Evolutionary conservation across 1,284 basidiomycete genomes (phyloP).

Genomic region (Tetrapyrgos nigripes): DNA sequence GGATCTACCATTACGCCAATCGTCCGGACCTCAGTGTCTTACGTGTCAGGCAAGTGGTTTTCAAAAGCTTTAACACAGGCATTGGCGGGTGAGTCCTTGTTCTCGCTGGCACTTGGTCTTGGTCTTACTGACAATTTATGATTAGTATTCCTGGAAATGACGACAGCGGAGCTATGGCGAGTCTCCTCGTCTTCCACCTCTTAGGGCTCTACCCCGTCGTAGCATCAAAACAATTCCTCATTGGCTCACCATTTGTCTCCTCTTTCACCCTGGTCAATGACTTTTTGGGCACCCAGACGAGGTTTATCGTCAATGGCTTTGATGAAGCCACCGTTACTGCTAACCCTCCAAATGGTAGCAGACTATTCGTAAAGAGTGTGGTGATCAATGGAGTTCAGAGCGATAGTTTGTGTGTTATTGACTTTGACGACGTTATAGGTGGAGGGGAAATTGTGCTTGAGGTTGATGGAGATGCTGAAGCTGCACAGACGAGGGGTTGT

Average conservation of each 20-base stretch:
- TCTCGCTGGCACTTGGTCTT: neutral
- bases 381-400: constrained; percentile 44
- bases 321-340: constrained; percentile 40
- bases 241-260: constrained; percentile 55
- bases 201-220: constrained; percentile 62
- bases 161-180: constrained; percentile 60
- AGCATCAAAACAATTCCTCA: constrained; percentile 49
- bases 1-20: constrained; percentile 53
- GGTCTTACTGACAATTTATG: neutral
- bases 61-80: constrained; percentile 51
- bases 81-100: constrained; percentile 43
- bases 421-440: constrained; percentile 47
- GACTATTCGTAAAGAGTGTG: constrained; percentile 49
- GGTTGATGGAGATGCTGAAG: constrained; percentile 42
- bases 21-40: constrained; percentile 54
- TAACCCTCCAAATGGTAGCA: constrained; percentile 42
- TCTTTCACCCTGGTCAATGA: constrained; percentile 48
- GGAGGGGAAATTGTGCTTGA: constrained; percentile 50
- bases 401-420: constrained; percentile 48
- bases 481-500: constrained; percentile 44
- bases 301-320: constrained; percentile 46
- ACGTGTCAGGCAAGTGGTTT: constrained; percentile 53
- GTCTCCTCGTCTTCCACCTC: constrained; percentile 57
- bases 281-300: constrained; percentile 44
- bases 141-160: constrained; percentile 58